phyloP scores from a whole-genome alignment of 176 grass and related monocot genomes.

The Otatea glauca region DNA sequence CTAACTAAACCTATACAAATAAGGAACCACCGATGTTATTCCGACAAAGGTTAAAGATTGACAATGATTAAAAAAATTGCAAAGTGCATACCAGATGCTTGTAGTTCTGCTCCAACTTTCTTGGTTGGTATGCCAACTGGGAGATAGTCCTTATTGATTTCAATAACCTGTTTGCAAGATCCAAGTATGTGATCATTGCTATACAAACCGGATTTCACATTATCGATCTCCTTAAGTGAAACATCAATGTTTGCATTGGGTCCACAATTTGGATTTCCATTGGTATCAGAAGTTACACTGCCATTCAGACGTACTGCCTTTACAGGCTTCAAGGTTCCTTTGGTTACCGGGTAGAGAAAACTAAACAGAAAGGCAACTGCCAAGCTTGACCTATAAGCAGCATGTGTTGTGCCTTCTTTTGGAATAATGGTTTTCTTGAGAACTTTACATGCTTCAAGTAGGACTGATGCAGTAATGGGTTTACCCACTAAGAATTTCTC shows the following conservation, averaged over 20 bases:
- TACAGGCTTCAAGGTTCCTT: constrained; percentile 47
- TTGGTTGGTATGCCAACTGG: constrained; percentile 83
- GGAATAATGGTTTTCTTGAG: constrained; percentile 71
- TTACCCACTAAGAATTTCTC: constrained; percentile 78
- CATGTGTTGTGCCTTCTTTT: constrained; percentile 67
- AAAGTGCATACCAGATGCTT: constrained; percentile 74
- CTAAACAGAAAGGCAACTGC: constrained; percentile 84
- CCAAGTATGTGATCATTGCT: constrained; percentile 48
- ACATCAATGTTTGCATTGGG: constrained; percentile 33
- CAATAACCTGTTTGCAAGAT: constrained; percentile 65
- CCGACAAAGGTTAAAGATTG: constrained; percentile 1
- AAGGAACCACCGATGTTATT: constrained; percentile 1
- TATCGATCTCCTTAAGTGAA: constrained; percentile 38
- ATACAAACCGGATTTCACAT: constrained; percentile 37
- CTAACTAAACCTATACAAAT: neutral
- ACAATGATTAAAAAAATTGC: constrained; percentile 12
- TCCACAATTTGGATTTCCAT: constrained; percentile 42
- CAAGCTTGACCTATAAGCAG: constrained; percentile 83
- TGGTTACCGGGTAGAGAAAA: constrained; percentile 62
- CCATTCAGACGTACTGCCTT: constrained; percentile 28
- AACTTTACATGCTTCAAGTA: constrained; percentile 72
- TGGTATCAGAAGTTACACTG: constrained; percentile 28
- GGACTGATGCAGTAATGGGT: constrained; percentile 56
- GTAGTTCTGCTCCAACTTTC: constrained; percentile 90
- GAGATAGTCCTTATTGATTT: constrained; percentile 63